Evolutionary conservation across 1,139 yeast species (phyloP).

Genomic region (Hanseniaspora gamundiae): DNA sequence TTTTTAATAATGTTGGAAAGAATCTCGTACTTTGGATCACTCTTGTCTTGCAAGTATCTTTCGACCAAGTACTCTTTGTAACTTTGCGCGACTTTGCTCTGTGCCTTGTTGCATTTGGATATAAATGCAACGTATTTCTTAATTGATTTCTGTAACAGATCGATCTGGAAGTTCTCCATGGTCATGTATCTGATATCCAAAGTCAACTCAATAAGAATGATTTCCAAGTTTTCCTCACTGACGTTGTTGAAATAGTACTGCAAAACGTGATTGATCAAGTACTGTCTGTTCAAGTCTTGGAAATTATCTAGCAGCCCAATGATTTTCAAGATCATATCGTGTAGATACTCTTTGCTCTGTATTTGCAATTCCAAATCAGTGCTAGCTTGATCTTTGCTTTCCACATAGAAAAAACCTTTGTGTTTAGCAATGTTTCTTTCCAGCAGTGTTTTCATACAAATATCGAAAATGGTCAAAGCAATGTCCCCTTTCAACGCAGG

Average conservation of each 20-base stretch:
- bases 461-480: constrained; percentile 70
- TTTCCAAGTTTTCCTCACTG: constrained; percentile 26
- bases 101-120: constrained; percentile 35
- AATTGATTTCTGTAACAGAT: constrained; percentile 53
- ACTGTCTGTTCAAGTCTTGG: constrained; percentile 53
- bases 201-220: constrained; percentile 45
- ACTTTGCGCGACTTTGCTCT: constrained; percentile 31
- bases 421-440: constrained; percentile 21
- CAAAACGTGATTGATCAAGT: constrained; percentile 55
- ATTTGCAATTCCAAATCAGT: constrained; percentile 11
- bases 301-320: constrained; percentile 53
- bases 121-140: constrained; percentile 47
- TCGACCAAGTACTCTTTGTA: constrained; percentile 34
- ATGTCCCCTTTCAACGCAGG: constrained; percentile 89
- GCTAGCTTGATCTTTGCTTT: background rate
- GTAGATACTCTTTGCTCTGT: constrained; percentile 26
- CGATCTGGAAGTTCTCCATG: constrained; percentile 28
- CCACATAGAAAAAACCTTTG: constrained; percentile 20
- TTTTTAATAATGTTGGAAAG: constrained; percentile 24
- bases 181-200: constrained; percentile 50
- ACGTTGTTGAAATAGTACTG: constrained; percentile 30
- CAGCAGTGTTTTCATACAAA: constrained; percentile 43
- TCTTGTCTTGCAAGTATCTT: constrained; percentile 18
- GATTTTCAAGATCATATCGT: constrained; percentile 35
- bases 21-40: constrained; percentile 24